A percentile compares a stretch with the other conserved stretches of the same genome.
These are phyloP conservation scores for Paragyromitra xinjiangensis DNA, from an alignment of 495 filamentous ascomycete species.

Conservation along the genomic window DNA sequence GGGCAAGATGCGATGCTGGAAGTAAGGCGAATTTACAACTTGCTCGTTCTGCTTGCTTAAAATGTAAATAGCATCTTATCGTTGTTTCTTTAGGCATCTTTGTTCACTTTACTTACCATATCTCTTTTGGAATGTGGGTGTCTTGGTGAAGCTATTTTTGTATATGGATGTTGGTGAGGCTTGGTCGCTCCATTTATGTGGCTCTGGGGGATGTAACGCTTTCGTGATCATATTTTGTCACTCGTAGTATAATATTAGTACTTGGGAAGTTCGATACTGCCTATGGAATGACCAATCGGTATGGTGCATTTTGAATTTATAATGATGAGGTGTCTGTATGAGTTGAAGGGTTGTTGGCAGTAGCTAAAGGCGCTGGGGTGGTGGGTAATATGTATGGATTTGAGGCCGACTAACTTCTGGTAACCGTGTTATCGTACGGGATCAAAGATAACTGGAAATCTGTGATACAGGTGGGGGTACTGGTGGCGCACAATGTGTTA, in stretches of 20 bases:
- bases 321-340: not conserved
- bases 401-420: no score
- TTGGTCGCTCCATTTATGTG: not conserved
- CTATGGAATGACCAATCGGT: not conserved
- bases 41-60: not conserved
- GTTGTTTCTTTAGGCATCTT: not conserved
- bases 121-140: not conserved
- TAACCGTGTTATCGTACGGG: no score
- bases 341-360: not conserved
- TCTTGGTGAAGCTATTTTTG: not conserved
- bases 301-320: not conserved
- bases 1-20: not conserved
- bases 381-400: no score
- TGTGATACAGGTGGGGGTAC: no score
- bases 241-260: not conserved
- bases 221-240: constrained; percentile 14
- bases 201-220: not conserved
- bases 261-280: not conserved
- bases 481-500: no score
- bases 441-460: no score
- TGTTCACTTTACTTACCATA: not conserved
- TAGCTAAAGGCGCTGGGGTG: no score
- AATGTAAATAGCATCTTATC: not conserved
- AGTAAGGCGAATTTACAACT: not conserved
- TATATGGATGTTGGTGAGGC: not conserved